phyloP scores from a whole-genome alignment of 2,329 filamentous ascomycete genomes.

The Nemania bipapillata region DNA sequence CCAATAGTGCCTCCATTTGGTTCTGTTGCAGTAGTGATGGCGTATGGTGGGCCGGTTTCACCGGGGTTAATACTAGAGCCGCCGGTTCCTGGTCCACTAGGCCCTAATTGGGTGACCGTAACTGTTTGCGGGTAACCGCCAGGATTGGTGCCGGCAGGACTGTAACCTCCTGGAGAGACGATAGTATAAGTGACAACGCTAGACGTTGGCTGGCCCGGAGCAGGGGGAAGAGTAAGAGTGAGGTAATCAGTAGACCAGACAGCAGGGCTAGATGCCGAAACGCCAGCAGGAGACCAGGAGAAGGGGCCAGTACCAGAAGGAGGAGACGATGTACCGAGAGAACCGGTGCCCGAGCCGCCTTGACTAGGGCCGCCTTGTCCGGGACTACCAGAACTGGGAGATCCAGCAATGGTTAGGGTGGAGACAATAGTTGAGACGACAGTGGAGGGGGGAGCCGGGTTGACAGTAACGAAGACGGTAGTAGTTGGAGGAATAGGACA shows the following conservation, averaged over 20 bases:
- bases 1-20: constrained; percentile 17
- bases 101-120: constrained; percentile 32
- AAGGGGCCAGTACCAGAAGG: constrained; percentile 39
- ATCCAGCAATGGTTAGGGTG: constrained; percentile 46
- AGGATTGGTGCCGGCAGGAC: constrained; percentile 22
- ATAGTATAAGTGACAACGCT: constrained; percentile 45
- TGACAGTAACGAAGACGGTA: constrained; percentile 63
- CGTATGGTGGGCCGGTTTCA: background rate
- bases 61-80: background rate
- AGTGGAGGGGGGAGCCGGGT: constrained; percentile 50
- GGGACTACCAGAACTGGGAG: constrained; percentile 36
- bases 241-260: constrained; percentile 48
- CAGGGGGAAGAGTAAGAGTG: constrained; percentile 45
- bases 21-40: background rate
- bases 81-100: constrained; percentile 22
- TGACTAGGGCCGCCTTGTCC: constrained; percentile 37
- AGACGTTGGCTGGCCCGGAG: constrained; percentile 38
- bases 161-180: constrained; percentile 39
- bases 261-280: constrained; percentile 34
- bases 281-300: constrained; percentile 42
- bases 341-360: constrained; percentile 34
- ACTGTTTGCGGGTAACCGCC: constrained; percentile 29
- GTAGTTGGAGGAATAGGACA: constrained; percentile 56
- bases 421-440: constrained; percentile 50
- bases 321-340: constrained; percentile 36